These are phyloP conservation scores for Erodium maritimum DNA, from an alignment of 345 rosid species.

Conservation along the genomic window DNA sequence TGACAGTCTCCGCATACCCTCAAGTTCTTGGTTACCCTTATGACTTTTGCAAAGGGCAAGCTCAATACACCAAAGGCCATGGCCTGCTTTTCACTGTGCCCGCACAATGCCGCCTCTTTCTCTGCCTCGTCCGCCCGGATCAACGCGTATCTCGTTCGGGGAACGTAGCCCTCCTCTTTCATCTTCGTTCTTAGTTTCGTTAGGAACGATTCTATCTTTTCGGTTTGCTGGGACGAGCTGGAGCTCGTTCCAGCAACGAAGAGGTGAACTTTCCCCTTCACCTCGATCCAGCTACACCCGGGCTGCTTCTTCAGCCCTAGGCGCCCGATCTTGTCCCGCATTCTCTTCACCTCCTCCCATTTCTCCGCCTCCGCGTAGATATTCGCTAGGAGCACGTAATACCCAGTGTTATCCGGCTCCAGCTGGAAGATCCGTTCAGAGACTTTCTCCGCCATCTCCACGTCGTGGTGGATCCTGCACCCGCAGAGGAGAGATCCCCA, in stretches of 20 bases:
- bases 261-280: constrained; percentile 15
- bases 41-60: too few relatives aligned
- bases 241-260: constrained; percentile 32
- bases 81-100: too few relatives aligned
- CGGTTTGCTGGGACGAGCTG: too few relatives aligned
- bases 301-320: constrained; percentile 16
- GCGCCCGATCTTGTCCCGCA: constrained; percentile 22
- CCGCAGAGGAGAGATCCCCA: constrained; percentile 29
- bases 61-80: too few relatives aligned
- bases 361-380: constrained; percentile 17
- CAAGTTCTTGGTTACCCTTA: too few relatives aligned
- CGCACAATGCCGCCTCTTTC: too few relatives aligned
- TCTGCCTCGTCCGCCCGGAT: too few relatives aligned
- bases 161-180: too few relatives aligned
- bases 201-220: too few relatives aligned
- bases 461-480: constrained; percentile 15
- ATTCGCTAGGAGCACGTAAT: constrained; percentile 26
- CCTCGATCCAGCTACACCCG: constrained; percentile 26
- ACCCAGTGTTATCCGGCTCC: constrained; percentile 20
- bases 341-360: constrained; percentile 21
- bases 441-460: constrained; percentile 12
- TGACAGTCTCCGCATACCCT: too few relatives aligned
- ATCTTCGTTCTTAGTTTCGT: too few relatives aligned
- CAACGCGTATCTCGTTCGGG: too few relatives aligned
- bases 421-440: constrained; percentile 15